Evolutionary conservation across 495 filamentous ascomycete genomes (phyloP), one percentile per base, ranked within the genome.

Genomic region (Xylaria sp.): DNA sequence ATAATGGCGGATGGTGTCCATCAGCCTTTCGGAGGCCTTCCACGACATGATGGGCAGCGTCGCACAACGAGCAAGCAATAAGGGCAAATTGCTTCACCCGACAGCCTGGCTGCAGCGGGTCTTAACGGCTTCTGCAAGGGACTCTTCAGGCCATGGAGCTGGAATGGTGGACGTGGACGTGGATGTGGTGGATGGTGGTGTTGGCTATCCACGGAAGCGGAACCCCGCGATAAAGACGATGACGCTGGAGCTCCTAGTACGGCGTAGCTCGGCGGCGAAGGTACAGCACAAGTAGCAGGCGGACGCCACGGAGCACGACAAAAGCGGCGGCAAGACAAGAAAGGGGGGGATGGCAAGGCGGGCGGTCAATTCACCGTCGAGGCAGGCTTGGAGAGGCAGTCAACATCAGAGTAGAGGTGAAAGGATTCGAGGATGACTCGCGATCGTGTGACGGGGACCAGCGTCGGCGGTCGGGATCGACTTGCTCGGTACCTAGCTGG

Each of bases 1-100:
- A 88, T 98, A 98, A 86, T 98, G 95, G 81, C 92, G 93, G 92
- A 99, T 99, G 89, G 92, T 97, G 74, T 97, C 91, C 94, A 97
- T 95, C 91, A 99, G 81, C 83, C 88, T 85, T 82, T 96, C 93
- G 65, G 93, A 91, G 81, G 88, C 89, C 85, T 92, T 97, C 95
- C 95, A 98, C 84, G 88, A 87, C 92, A 94, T 94, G 72, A 76
- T 90, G 84, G 69, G 74, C 64, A 53, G 63, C 61, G 72, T 43
- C 24, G 58, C 33, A 26, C 61, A 37, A 66, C 52, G 41, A 19
- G 64, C 43, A 50, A 40, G n/a, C n/a, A n/a, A 26, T 9, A n/a
- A 48, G 11, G 44, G 37, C 68, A 37, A 71, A 72, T 52, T 62
- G 33, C 5, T 29, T n/a, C 14, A 63, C 68, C 68, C 67, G 57